phyloP scores from a whole-genome alignment of 2,329 filamentous ascomycete genomes.

The Waltergamsia citrina region DNA sequence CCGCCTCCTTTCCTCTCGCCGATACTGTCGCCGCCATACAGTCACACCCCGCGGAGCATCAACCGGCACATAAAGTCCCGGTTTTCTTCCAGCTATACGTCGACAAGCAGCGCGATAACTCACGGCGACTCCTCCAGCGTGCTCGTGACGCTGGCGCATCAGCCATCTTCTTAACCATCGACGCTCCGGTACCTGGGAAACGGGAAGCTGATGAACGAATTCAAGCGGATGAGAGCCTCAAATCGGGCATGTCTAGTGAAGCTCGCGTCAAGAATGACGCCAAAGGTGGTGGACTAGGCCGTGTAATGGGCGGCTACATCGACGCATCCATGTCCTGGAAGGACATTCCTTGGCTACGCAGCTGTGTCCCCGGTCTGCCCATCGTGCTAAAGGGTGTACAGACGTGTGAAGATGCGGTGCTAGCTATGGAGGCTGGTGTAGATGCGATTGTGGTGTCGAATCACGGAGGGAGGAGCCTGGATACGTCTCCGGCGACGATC shows the following conservation, averaged over 20 bases:
- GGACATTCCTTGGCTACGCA: conserved; percentile 53
- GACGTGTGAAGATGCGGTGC: conserved; percentile 51
- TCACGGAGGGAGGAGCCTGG: conserved; percentile 53
- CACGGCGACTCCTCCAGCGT: conserved; percentile 34
- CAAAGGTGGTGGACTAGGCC: conserved; percentile 43
- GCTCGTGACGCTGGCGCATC: conserved; percentile 29
- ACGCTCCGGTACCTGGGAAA: conserved; percentile 48
- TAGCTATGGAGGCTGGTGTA: conserved; percentile 47
- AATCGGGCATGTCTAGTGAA: conserved; percentile 23
- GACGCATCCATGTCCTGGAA: conserved; percentile 50
- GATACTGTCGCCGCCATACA: conserved; percentile 32
- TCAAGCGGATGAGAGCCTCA: conserved; percentile 33
- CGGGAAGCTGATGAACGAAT: conserved; percentile 37
- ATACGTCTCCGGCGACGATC: conserved; percentile 18
- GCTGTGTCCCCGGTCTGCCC: conserved; percentile 35
- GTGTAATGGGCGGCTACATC: conserved; percentile 47
- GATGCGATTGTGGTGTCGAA: conserved; percentile 64
- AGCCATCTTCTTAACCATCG: conserved; percentile 49
- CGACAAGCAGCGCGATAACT: conserved; percentile 42
- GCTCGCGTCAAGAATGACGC: conserved; percentile 37
- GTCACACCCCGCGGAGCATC: conserved; percentile 2
- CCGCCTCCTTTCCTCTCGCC: conserved; percentile 46
- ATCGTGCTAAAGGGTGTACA: conserved; percentile 65
- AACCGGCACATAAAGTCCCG: conserved; percentile 10
- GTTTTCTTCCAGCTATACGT: conserved; percentile 58